phyloP scores from a whole-genome alignment of 2,329 filamentous ascomycete genomes.

The Calonectria leucothoes region DNA sequence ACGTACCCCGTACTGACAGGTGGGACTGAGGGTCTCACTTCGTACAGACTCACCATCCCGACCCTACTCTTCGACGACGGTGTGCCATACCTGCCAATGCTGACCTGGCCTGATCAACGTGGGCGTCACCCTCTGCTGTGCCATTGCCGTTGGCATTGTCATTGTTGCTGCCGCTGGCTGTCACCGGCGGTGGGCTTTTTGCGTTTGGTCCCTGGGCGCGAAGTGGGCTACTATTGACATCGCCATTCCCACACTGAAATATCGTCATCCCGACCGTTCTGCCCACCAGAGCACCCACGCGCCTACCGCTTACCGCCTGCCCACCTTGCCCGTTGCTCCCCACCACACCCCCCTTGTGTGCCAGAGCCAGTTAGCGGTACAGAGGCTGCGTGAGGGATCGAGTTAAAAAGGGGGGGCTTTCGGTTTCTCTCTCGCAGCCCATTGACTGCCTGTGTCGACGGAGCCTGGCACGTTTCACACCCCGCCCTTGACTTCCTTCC shows the following conservation, averaged over 20 bases:
- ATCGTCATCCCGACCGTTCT: slow-evolving; percentile 38
- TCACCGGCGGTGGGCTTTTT: background rate
- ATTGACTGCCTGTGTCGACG: background rate
- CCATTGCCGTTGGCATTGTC: slow-evolving; percentile 3
- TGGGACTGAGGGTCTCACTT: slow-evolving; percentile 7
- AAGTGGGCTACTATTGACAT: slow-evolving; percentile 23
- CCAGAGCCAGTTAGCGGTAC: background rate
- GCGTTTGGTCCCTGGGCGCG: background rate
- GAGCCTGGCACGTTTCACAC: background rate
- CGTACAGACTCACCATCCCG: slow-evolving; percentile 7
- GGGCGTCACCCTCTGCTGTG: background rate
- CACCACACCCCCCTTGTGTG: slow-evolving; percentile 6
- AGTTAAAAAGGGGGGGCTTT: background rate
- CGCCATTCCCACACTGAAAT: slow-evolving; percentile 21
- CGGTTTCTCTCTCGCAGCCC: background rate
- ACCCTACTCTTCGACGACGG: slow-evolving; percentile 10
- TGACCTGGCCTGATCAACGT: slow-evolving; percentile 15
- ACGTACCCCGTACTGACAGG: slow-evolving; percentile 5
- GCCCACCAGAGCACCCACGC: slow-evolving; percentile 11
- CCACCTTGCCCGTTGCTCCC: background rate
- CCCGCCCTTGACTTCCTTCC: background rate
- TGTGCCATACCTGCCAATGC: slow-evolving; percentile 11
- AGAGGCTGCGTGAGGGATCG: background rate
- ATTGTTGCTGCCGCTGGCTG: background rate
- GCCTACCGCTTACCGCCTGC: slow-evolving; percentile 25